phyloP scores from a whole-genome alignment of 2,329 filamentous ascomycete species.

The Cryphonectria radicalis region DNA sequence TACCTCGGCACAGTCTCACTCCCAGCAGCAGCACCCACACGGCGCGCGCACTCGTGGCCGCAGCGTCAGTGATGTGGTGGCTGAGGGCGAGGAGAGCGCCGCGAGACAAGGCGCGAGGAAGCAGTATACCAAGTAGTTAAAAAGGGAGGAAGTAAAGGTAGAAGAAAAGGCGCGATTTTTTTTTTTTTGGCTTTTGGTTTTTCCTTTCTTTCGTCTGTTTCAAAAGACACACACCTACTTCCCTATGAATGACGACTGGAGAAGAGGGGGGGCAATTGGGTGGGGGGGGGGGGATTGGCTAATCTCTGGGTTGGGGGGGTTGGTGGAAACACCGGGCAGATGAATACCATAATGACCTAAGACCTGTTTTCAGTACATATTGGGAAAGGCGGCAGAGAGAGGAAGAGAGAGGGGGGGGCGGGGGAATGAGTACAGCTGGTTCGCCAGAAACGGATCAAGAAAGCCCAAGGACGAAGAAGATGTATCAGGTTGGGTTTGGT shows the following conservation, averaged over 20 bases:
- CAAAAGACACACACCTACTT: background rate
- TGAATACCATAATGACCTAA: constrained; percentile 1
- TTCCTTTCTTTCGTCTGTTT: background rate
- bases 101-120: constrained; percentile 13
- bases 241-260: background rate
- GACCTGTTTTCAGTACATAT: background rate
- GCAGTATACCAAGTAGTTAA: constrained; percentile 17
- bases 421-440: no score
- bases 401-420: no score
- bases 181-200: background rate
- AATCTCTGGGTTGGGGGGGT: background rate
- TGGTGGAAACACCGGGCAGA: background rate
- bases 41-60: constrained; percentile 23
- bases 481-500: background rate
- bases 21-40: background rate
- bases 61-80: constrained; percentile 22
- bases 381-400: no score
- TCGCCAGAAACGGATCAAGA: background rate
- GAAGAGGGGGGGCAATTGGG: no score
- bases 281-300: background rate
- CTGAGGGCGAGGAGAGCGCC: constrained; percentile 4
- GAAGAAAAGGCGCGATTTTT: background rate
- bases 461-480: background rate
- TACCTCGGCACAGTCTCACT: no score
- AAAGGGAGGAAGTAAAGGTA: background rate